Base-by-base conservation (phyloP, 768 basidiomycete species). In the Scleroderma citrinum region DNA sequence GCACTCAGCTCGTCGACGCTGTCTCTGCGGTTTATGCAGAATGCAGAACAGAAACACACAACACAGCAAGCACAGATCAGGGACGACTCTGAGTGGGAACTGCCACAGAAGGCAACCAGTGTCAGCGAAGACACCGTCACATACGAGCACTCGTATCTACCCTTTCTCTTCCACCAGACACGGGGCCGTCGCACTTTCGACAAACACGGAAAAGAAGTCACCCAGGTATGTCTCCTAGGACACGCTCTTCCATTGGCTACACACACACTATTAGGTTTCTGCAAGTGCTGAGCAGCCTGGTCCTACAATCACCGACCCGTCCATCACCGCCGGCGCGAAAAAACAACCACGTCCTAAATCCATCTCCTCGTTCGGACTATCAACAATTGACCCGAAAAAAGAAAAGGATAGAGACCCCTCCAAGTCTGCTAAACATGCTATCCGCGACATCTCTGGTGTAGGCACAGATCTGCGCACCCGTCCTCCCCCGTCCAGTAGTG, bases 11-110 rank as follows among this genome's bases (percentile, higher is more conserved):
- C 72, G 23, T 75, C 82, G 24, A 85, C 83, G 0, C 70, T 85
- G 8, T 77, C 78, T 56, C 72, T 87, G 38, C 76, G 78, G 2
- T 86, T 86, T 61, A 86, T 86, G 84, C 84, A 83, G 62, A 83
- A 83, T 66, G 80, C 83, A 0, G 70, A 76, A 19, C 79, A 81
- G 51, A 71, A 76, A 13, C 59, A 76, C 14, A 70, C 76, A 21
- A 71, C 71, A 1, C 76, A 80, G 40, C 72, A 74, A 43, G 77
- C 80, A 3, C 73, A 73, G 56, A 71, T 82, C 23, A 72, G 76
- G 57, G 82, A 85, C 59, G 81, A 83, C 44, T 80, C 74, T 0
- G 71, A 82, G 59, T 86, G 84, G 84, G 76, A 81, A 56, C 71
- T 86, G 8, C 65, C 78, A 14, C 63, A 71, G 48, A 76, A 76